phyloP scores from a whole-genome alignment of 2,329 filamentous ascomycete species.

The Sporothrix brunneoviolacea region DNA sequence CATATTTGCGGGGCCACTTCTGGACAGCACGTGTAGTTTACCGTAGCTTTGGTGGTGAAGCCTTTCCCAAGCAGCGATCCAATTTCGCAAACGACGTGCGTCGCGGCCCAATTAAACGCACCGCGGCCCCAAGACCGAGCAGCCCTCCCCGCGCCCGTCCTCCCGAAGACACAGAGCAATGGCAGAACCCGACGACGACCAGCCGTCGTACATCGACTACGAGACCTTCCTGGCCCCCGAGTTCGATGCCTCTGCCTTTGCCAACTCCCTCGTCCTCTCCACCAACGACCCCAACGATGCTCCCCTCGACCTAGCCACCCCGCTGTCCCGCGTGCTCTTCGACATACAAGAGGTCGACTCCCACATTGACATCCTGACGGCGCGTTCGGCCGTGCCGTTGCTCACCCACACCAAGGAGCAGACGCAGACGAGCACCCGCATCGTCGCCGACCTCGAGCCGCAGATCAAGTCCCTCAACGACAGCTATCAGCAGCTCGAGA shows the following conservation, averaged over 20 bases:
- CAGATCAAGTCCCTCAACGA: constrained; percentile 76
- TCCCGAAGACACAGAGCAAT: constrained; percentile 17
- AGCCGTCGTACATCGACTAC: constrained; percentile 89
- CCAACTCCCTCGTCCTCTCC: constrained; percentile 77
- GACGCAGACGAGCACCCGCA: constrained; percentile 62
- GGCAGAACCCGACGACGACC: constrained; percentile 32
- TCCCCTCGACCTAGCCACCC: constrained; percentile 87
- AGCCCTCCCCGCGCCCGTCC: not conserved
- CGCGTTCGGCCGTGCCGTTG: constrained; percentile 73
- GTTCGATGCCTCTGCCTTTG: constrained; percentile 77
- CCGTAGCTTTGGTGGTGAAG: too few relatives aligned
- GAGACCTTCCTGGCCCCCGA: constrained; percentile 77
- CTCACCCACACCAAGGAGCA: constrained; percentile 71
- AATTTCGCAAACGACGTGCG: too few relatives aligned
- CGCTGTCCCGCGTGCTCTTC: constrained; percentile 87
- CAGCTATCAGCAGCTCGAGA: constrained; percentile 78
- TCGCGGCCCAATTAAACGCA: too few relatives aligned
- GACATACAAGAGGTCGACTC: constrained; percentile 96
- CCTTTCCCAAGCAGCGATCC: too few relatives aligned
- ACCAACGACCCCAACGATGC: constrained; percentile 91
- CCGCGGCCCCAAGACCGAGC: too few relatives aligned
- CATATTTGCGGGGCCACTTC: too few relatives aligned
- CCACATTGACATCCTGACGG: constrained; percentile 85
- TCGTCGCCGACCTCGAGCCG: constrained; percentile 69
- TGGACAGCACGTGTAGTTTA: too few relatives aligned